Conservation (phyloP, 1,284 basidiomycete species). For the Apiotrichum brassicae region DNA sequence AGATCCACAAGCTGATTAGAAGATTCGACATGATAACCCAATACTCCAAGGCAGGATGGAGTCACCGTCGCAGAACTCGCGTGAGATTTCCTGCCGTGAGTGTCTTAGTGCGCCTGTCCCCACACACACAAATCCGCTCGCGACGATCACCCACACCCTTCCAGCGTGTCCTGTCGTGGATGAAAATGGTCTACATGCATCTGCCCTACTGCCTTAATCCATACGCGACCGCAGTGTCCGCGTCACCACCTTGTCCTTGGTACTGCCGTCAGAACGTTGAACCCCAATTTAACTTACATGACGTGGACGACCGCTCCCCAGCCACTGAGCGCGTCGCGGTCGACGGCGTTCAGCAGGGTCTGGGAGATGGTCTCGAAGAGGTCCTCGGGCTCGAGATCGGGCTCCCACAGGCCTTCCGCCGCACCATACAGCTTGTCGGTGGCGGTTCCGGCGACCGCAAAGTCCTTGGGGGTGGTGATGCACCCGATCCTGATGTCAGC, state of each 20-base stretch:
- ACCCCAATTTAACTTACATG: constrained; percentile 59
- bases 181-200: constrained; percentile 17
- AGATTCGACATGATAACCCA: no score
- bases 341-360: constrained; percentile 88
- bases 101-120: no score
- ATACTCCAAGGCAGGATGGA: no score
- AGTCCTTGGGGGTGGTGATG: constrained; percentile 59
- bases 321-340: constrained; percentile 92
- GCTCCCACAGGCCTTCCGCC: constrained; percentile 98
- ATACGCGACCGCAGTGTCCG: constrained; percentile 82
- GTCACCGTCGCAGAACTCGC: no score
- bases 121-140: no score
- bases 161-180: neutral
- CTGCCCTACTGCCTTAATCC: constrained; percentile 56
- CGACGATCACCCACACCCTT: no score
- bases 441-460: constrained; percentile 93
- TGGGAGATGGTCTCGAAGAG: constrained; percentile 98
- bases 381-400: constrained; percentile 85
- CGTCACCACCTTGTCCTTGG: constrained; percentile 76
- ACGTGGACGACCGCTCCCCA: constrained; percentile 95
- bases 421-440: constrained; percentile 92
- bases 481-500: constrained; percentile 67
- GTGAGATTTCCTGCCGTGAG: no score
- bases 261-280: constrained; percentile 50
- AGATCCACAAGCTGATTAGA: no score